Evolutionary conservation across 768 basidiomycete genomes (phyloP).

Genomic region (Infundibulicybe gibba): DNA sequence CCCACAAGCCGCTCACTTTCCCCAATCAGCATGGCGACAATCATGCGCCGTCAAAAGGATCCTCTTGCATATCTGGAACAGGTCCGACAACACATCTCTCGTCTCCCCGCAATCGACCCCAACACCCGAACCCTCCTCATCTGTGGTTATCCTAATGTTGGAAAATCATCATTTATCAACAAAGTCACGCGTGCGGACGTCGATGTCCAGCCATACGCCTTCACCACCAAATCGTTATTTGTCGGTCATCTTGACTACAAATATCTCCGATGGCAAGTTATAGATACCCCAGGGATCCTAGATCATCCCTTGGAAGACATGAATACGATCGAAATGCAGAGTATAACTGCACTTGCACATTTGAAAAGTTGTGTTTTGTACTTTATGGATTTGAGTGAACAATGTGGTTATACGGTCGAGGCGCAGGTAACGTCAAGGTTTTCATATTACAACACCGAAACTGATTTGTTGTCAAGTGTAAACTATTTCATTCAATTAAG

Average conservation of each 20-base stretch:
- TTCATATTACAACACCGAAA: not conserved
- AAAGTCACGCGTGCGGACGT: conserved; percentile 99
- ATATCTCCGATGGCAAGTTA: conserved; percentile 99
- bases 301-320: conserved; percentile 99
- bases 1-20: conserved; percentile 4
- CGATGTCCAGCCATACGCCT: conserved; percentile 98
- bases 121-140: conserved; percentile 97
- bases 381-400: conserved; percentile 98
- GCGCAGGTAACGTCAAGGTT: conserved; percentile 66
- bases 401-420: conserved; percentile 96
- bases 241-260: conserved; percentile 99
- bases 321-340: conserved; percentile 99
- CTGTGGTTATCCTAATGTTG: conserved; percentile 99
- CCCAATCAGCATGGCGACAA: conserved; percentile 83
- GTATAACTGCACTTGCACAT: conserved; percentile 96
- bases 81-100: conserved; percentile 97
- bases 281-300: conserved; percentile 97
- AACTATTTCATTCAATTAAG: conserved; percentile 99
- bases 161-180: conserved; percentile 99
- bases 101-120: conserved; percentile 97
- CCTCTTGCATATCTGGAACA: conserved; percentile 98
- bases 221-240: conserved; percentile 98
- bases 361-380: conserved; percentile 92
- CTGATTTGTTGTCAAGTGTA: conserved; percentile 55
- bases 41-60: conserved; percentile 99